phyloP scores from a whole-genome alignment of 768 basidiomycete genomes.

The Strobilomyces confusus region DNA sequence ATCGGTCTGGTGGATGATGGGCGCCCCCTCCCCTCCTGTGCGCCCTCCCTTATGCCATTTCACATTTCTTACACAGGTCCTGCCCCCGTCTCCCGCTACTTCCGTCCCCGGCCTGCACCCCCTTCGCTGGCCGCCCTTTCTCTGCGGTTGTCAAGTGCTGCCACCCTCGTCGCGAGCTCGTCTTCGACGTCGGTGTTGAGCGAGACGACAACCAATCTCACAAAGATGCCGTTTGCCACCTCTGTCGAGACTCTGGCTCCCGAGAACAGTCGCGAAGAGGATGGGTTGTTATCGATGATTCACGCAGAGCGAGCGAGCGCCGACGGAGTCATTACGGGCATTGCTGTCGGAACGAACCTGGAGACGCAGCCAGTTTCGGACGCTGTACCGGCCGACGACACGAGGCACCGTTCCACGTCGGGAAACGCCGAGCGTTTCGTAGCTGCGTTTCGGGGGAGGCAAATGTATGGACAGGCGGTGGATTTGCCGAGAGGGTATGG shows the following conservation, averaged over 20 bases:
- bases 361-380: constrained; percentile 12
- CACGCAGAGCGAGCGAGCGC: not conserved
- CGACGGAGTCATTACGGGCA: not conserved
- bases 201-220: constrained; percentile 4
- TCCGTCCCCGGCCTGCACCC: constrained; percentile 47
- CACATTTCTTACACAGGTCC: constrained; percentile 66
- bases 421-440: constrained; percentile 29
- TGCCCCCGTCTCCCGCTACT: constrained; percentile 72
- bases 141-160: constrained; percentile 9
- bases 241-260: not conserved
- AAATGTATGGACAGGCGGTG: constrained; percentile 61
- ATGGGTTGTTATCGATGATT: not conserved
- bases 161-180: constrained; percentile 11
- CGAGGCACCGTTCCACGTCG: not conserved
- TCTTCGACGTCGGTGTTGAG: constrained; percentile 4
- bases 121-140: constrained; percentile 10
- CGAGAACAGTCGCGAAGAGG: not conserved
- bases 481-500: constrained; percentile 61
- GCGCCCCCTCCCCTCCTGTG: constrained; percentile 34
- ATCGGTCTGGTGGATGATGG: constrained; percentile 12
- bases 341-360: not conserved
- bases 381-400: not conserved
- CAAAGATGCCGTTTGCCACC: constrained; percentile 5
- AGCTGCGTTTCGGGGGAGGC: constrained; percentile 74
- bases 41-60: constrained; percentile 80